Conservation (phyloP, 495 filamentous ascomycete species). For the Letharia lupina region DNA sequence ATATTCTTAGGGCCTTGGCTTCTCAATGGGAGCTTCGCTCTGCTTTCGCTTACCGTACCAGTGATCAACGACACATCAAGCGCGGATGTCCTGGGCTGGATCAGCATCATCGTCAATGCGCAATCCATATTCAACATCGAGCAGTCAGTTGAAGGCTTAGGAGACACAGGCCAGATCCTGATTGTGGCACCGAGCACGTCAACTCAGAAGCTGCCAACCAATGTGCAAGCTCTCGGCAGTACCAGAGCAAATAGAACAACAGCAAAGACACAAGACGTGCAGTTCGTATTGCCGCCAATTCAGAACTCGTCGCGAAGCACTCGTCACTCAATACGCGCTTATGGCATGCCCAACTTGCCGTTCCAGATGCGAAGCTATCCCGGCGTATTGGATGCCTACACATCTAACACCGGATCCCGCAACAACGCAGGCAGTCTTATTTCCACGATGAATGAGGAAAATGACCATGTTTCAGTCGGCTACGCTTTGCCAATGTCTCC, state of each 20-base stretch:
- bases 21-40: conserved; percentile 58
- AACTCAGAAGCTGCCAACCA: conserved; percentile 53
- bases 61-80: conserved; percentile 54
- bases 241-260: conserved; percentile 9
- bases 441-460: conserved; percentile 62
- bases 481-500: conserved; percentile 55
- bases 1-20: conserved; percentile 61
- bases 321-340: conserved; percentile 25
- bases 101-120: conserved; percentile 58
- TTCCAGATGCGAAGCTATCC: conserved; percentile 53
- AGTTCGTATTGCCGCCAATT: conserved; percentile 37
- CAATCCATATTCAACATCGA: conserved; percentile 48
- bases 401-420: conserved; percentile 32
- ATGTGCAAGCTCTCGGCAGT: conserved; percentile 22
- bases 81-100: conserved; percentile 55
- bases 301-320: conserved; percentile 25
- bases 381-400: conserved; percentile 47
- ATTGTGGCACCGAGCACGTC: conserved; percentile 55
- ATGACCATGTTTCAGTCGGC: conserved; percentile 56
- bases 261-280: conserved; percentile 19
- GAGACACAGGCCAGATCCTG: conserved; percentile 55
- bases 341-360: conserved; percentile 36
- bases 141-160: conserved; percentile 58
- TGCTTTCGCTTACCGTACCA: conserved; percentile 74
- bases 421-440: conserved; percentile 58